Conservation (phyloP, 441 rosid genomes). For the Macaranga tanarius region DNA sequence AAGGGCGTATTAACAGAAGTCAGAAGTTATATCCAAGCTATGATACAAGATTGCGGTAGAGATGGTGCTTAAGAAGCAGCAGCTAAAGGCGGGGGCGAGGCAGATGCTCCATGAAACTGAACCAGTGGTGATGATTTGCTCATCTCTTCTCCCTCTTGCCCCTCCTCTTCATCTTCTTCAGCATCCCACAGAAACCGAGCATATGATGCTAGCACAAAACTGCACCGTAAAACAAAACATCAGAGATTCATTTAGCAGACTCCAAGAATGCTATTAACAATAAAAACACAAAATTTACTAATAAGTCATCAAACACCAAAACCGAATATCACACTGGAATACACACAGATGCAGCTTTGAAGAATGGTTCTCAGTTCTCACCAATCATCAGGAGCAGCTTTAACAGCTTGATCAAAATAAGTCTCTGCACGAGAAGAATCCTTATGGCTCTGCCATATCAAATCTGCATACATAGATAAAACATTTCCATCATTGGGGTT, state of each 20-base stretch:
- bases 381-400: slow-evolving; percentile 82
- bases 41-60: slow-evolving; percentile 13
- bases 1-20: slow-evolving; percentile 25
- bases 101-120: slow-evolving; percentile 36
- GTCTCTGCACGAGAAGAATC: slow-evolving; percentile 68
- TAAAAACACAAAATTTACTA: background rate
- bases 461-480: slow-evolving; percentile 75
- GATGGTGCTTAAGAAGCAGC: slow-evolving; percentile 39
- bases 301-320: background rate
- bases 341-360: background rate
- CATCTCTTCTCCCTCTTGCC: slow-evolving; percentile 33
- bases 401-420: slow-evolving; percentile 75
- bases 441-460: slow-evolving; percentile 68
- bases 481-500: slow-evolving; percentile 65
- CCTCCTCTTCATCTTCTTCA: slow-evolving; percentile 49
- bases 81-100: slow-evolving; percentile 35
- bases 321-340: background rate
- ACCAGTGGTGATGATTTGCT: slow-evolving; percentile 25
- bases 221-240: slow-evolving; percentile 36
- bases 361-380: slow-evolving; percentile 20
- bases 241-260: background rate
- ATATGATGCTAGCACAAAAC: slow-evolving; percentile 80
- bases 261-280: background rate
- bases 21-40: slow-evolving; percentile 32
- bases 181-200: slow-evolving; percentile 88